phyloP scores from a whole-genome alignment of 108 stramenopile genomes.

The Epipyxis sp. region DNA sequence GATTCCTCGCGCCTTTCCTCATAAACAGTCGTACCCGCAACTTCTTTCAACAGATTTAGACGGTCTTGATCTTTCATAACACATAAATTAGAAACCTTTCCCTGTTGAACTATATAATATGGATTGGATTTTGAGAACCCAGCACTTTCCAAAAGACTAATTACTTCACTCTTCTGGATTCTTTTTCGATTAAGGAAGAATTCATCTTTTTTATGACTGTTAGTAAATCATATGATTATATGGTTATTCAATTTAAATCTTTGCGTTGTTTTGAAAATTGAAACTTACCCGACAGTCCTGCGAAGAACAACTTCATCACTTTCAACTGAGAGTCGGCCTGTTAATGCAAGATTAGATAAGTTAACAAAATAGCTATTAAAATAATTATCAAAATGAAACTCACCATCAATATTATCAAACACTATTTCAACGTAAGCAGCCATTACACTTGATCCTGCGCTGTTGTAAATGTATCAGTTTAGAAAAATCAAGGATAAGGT shows the following conservation, averaged over 20 bases:
- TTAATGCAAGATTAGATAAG: not conserved
- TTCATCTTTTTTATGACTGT: conserved; percentile 90
- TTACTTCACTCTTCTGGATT: conserved; percentile 83
- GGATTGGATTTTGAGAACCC: conserved; percentile 97
- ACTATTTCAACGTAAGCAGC: conserved; percentile 95
- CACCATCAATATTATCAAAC: conserved; percentile 93
- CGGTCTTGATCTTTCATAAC: conserved; percentile 90
- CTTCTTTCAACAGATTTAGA: conserved; percentile 85
- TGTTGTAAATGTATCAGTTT: not conserved
- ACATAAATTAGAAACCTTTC: conserved; percentile 86
- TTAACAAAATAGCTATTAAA: not conserved
- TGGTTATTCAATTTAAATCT: too few species aligned
- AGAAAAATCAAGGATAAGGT: not conserved
- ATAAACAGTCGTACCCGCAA: conserved; percentile 92
- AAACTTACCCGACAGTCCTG: conserved; percentile 78
- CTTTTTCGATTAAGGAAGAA: conserved; percentile 95
- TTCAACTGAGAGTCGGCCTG: conserved; percentile 75
- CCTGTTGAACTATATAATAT: conserved; percentile 94
- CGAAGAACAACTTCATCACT: conserved; percentile 89
- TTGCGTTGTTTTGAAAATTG: too few species aligned
- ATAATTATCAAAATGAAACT: not conserved
- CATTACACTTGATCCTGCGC: conserved; percentile 54
- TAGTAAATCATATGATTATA: not conserved
- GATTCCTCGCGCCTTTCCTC: conserved; percentile 92
- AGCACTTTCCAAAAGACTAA: conserved; percentile 85